Conservation (phyloP, 2,329 filamentous ascomycete species). For the Thelonectria blattea region DNA sequence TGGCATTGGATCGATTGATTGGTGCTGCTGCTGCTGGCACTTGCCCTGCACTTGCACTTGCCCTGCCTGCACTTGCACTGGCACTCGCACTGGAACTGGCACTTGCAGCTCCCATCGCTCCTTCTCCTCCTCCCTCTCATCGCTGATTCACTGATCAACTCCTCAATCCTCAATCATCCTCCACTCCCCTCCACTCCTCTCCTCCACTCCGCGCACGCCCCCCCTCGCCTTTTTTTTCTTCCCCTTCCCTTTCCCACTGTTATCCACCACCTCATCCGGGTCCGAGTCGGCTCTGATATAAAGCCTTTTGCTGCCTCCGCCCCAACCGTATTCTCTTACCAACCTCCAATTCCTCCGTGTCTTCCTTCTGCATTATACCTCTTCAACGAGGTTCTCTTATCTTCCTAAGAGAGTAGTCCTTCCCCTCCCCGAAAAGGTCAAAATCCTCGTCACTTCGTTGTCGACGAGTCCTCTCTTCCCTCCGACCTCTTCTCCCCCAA, state of each 20-base stretch:
- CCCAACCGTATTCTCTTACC: conserved; percentile 29
- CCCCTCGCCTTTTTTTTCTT: conserved; percentile 24
- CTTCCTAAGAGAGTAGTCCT: conserved; percentile 23
- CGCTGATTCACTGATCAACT: conserved; percentile 15
- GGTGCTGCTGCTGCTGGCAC: no score
- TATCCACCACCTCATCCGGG: conserved; percentile 28
- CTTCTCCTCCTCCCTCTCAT: conserved; percentile 14
- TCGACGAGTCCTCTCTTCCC: conserved; percentile 14
- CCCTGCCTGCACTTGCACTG: not conserved
- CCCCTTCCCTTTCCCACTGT: conserved; percentile 26
- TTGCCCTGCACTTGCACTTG: not conserved
- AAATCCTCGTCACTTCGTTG: conserved; percentile 16
- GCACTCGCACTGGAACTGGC: not conserved
- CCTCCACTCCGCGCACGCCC: conserved; percentile 36
- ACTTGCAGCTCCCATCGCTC: not conserved
- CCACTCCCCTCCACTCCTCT: conserved; percentile 28
- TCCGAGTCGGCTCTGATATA: conserved; percentile 37
- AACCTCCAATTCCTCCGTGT: conserved; percentile 20
- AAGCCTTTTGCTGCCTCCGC: conserved; percentile 38
- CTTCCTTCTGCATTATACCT: conserved; percentile 14
- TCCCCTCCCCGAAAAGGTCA: conserved; percentile 26
- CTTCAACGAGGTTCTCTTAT: conserved; percentile 26
- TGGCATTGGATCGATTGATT: no score
- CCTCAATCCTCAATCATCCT: conserved; percentile 23
- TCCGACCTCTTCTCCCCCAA: conserved; percentile 8